A percentile compares a stretch with the other conserved stretches of the same genome.
Conservation (phyloP, 495 filamentous ascomycete species). For the Tuber calosporum region DNA sequence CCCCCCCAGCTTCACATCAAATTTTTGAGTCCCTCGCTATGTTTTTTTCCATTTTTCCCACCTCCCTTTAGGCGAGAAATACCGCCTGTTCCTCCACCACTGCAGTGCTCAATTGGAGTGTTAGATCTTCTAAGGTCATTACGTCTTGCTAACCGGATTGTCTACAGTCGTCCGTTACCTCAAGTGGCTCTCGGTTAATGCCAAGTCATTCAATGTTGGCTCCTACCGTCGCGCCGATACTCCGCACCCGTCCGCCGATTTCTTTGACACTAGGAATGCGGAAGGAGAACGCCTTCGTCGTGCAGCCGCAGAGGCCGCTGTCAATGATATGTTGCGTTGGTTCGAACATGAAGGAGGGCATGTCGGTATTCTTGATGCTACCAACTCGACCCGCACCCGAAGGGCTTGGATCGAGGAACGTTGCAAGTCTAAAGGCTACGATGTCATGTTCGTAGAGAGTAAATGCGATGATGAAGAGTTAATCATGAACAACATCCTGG, state of each 20-base stretch:
- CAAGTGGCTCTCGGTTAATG: slow-evolving; percentile 86
- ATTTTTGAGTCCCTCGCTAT: neutral
- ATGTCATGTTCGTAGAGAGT: slow-evolving; percentile 90
- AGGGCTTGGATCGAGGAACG: slow-evolving; percentile 82
- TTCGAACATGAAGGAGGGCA: slow-evolving; percentile 63
- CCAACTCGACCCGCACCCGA: slow-evolving; percentile 84
- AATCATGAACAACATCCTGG: slow-evolving; percentile 94
- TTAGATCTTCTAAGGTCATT: slow-evolving; percentile 7
- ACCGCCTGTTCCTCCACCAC: neutral
- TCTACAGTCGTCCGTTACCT: slow-evolving; percentile 82
- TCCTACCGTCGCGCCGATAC: slow-evolving; percentile 81
- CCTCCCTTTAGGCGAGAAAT: neutral
- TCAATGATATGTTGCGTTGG: slow-evolving; percentile 87
- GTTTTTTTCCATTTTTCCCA: neutral
- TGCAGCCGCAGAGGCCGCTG: slow-evolving; percentile 80
- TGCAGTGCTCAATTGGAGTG: slow-evolving; percentile 3
- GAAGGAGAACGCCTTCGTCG: slow-evolving; percentile 85
- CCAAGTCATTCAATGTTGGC: slow-evolving; percentile 93
- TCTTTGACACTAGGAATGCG: slow-evolving; percentile 80
- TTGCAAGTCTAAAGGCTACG: slow-evolving; percentile 64
- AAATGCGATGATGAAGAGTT: slow-evolving; percentile 90
- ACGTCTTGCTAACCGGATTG: neutral
- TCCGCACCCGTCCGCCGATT: slow-evolving; percentile 77
- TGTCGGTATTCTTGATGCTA: slow-evolving; percentile 77
- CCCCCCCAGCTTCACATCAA: neutral